phyloP scores from a whole-genome alignment of 2,329 filamentous ascomycete species.

The Verticillium isaacii region DNA sequence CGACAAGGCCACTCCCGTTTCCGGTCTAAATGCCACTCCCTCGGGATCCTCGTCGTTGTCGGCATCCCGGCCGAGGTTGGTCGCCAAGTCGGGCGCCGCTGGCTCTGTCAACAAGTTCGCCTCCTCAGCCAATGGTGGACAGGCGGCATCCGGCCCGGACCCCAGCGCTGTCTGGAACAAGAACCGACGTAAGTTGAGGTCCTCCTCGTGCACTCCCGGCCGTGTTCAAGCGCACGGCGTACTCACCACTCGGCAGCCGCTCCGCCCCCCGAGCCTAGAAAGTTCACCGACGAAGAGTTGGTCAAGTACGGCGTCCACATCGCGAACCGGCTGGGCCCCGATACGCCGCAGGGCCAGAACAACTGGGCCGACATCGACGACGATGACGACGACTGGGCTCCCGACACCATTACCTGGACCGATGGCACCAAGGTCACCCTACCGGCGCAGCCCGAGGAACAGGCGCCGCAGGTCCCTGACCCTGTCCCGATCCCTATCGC shows the following conservation, averaged over 20 bases:
- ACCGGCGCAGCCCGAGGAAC: slow-evolving; percentile 53
- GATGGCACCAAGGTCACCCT: slow-evolving; percentile 81
- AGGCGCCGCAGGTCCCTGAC: slow-evolving; percentile 19
- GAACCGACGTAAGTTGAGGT: slow-evolving; percentile 63
- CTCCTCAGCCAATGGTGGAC: slow-evolving; percentile 49
- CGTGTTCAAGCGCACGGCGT: neutral
- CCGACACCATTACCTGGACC: slow-evolving; percentile 81
- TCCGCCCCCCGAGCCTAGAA: slow-evolving; percentile 67
- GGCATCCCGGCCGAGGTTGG: slow-evolving; percentile 62
- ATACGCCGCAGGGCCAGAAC: slow-evolving; percentile 68
- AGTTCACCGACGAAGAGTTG: slow-evolving; percentile 82
- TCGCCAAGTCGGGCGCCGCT: slow-evolving; percentile 66
- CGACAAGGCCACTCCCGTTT: slow-evolving; percentile 43
- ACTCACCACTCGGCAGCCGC: slow-evolving; percentile 37
- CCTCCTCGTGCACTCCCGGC: neutral
- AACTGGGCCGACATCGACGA: slow-evolving; percentile 92
- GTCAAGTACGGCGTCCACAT: slow-evolving; percentile 85
- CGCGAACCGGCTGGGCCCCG: slow-evolving; percentile 70
- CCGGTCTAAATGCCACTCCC: slow-evolving; percentile 37
- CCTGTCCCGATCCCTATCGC: slow-evolving; percentile 22
- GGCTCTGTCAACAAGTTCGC: slow-evolving; percentile 42
- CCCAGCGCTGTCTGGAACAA: slow-evolving; percentile 81
- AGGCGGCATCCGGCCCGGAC: slow-evolving; percentile 60
- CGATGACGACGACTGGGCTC: slow-evolving; percentile 82
- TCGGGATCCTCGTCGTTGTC: slow-evolving; percentile 41